phyloP scores from a whole-genome alignment of 495 filamentous ascomycete genomes.

The Parathielavia hyrcaniae region DNA sequence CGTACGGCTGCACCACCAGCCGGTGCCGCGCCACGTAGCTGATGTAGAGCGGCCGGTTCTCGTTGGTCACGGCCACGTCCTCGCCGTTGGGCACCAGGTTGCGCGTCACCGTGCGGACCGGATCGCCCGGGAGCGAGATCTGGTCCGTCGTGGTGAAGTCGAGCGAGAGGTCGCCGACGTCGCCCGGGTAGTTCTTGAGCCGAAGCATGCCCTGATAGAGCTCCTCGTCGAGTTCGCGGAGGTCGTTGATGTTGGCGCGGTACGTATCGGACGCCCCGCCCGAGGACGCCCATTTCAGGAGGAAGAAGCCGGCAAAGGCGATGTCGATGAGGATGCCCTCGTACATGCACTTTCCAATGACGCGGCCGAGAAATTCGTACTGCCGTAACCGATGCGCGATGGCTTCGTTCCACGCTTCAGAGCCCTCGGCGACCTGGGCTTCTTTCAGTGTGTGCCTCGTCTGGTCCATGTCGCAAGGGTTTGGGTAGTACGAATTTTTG shows the following conservation, averaged over 20 bases:
- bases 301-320: conserved; percentile 89
- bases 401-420: conserved; percentile 48
- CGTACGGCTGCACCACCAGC: conserved; percentile 65
- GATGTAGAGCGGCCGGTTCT: conserved; percentile 90
- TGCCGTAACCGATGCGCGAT: conserved; percentile 60
- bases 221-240: conserved; percentile 87
- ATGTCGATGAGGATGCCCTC: conserved; percentile 96
- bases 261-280: conserved; percentile 61
- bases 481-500: conserved; percentile 85
- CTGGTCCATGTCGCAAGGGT: conserved; percentile 73
- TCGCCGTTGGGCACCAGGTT: conserved; percentile 72
- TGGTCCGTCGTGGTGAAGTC: conserved; percentile 89
- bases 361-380: conserved; percentile 87
- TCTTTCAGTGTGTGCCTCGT: conserved; percentile 52
- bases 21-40: conserved; percentile 83
- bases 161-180: conserved; percentile 73
- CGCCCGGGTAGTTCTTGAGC: conserved; percentile 80
- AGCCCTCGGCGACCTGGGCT: conserved; percentile 46
- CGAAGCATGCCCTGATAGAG: conserved; percentile 85
- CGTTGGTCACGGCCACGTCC: conserved; percentile 76
- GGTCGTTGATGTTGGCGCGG: conserved; percentile 83
- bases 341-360: conserved; percentile 96
- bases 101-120: conserved; percentile 54
- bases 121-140: conserved; percentile 50
- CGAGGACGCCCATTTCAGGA: conserved; percentile 86